Conservation (phyloP, 2,329 filamentous ascomycete species). For the Ustulina deusta region DNA sequence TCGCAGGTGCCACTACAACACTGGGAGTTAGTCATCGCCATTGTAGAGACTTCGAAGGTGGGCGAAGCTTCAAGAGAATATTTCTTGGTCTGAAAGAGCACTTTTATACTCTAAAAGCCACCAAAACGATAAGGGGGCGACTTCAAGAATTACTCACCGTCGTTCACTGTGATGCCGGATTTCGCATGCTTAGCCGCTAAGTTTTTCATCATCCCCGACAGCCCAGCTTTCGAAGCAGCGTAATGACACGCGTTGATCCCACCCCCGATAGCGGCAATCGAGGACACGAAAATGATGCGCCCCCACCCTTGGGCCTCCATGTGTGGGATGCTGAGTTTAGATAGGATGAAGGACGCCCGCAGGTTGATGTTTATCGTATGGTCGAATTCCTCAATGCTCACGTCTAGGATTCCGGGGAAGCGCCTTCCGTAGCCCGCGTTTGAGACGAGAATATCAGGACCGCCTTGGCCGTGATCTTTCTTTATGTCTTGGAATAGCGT, state of each 20-base stretch:
- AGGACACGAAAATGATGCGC: conserved; percentile 72
- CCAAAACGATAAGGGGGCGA: too few relatives aligned
- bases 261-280: conserved; percentile 71
- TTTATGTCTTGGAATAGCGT: conserved; percentile 67
- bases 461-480: conserved; percentile 60
- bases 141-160: conserved; percentile 51
- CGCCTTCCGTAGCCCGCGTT: conserved; percentile 76
- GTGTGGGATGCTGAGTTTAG: conserved; percentile 69
- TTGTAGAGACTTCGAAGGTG: neutral
- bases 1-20: conserved; percentile 67
- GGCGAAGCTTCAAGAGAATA: neutral
- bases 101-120: neutral
- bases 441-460: conserved; percentile 72
- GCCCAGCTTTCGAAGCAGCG: conserved; percentile 70
- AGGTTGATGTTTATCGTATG: conserved; percentile 72
- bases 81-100: neutral
- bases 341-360: conserved; percentile 70
- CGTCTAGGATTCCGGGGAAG: conserved; percentile 67
- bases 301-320: conserved; percentile 73
- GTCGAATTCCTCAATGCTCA: conserved; percentile 73
- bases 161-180: conserved; percentile 73
- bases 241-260: conserved; percentile 73
- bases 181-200: conserved; percentile 69
- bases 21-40: neutral
- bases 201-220: conserved; percentile 75